These are phyloP conservation scores for Umbellularia californica DNA, from an alignment of 164 flowering plant genomes.

Conservation along the genomic window DNA sequence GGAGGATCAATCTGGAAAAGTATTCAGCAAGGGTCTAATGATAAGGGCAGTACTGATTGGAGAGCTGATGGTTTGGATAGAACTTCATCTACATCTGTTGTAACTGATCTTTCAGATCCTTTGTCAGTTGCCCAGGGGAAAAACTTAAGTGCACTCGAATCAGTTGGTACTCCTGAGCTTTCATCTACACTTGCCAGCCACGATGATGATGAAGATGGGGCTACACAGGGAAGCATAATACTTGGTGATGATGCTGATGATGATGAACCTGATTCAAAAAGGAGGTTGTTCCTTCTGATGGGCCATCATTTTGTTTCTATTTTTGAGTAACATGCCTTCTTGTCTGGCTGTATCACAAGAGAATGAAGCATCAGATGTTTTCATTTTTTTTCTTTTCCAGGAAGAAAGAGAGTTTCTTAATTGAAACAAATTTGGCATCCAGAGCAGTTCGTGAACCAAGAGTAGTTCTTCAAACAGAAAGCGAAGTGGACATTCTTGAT, in stretches of 20 bases:
- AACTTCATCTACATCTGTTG: slow-evolving; percentile 54
- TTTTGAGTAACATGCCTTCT: neutral
- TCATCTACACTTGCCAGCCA: slow-evolving; percentile 57
- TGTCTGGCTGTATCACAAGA: neutral
- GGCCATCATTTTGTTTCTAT: neutral
- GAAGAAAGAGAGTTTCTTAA: slow-evolving; percentile 44
- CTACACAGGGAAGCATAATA: slow-evolving; percentile 50
- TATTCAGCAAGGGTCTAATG: slow-evolving; percentile 33
- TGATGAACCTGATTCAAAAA: slow-evolving; percentile 62
- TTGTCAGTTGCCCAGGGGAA: slow-evolving; percentile 39
- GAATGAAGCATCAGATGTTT: neutral
- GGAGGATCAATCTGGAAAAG: slow-evolving; percentile 45
- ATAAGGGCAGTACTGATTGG: slow-evolving; percentile 39
- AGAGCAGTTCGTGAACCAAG: slow-evolving; percentile 73
- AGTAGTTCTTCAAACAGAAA: slow-evolving; percentile 72
- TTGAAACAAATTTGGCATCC: slow-evolving; percentile 44
- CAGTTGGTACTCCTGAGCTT: slow-evolving; percentile 54
- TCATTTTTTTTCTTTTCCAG: slow-evolving; percentile 25
- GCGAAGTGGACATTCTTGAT: slow-evolving; percentile 79
- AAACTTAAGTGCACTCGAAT: slow-evolving; percentile 33
- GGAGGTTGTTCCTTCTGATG: slow-evolving; percentile 39
- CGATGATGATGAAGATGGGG: slow-evolving; percentile 57
- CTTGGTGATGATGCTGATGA: slow-evolving; percentile 51
- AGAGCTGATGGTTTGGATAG: slow-evolving; percentile 49
- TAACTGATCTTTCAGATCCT: slow-evolving; percentile 61